Conservation (phyloP, 164 flowering plant species). For the Berberis thunbergii region DNA sequence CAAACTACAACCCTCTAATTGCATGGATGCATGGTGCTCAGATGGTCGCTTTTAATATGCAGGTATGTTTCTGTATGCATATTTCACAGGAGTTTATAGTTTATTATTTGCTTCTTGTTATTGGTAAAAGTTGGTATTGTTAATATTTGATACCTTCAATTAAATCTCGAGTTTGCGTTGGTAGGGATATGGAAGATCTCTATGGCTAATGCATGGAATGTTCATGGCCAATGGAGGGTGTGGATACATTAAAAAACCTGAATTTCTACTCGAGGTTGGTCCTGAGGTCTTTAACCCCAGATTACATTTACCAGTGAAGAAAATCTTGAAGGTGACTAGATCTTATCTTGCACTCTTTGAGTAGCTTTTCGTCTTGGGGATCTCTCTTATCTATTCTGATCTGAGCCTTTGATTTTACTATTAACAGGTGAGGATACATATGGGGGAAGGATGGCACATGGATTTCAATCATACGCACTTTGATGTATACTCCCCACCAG, state of each 20-base stretch:
- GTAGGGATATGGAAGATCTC: constrained; percentile 44
- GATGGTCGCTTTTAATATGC: constrained; percentile 51
- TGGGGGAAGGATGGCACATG: constrained; percentile 50
- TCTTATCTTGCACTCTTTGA: background rate
- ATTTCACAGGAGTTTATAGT: no score
- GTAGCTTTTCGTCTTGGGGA: background rate
- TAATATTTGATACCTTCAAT: background rate
- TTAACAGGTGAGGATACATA: constrained; percentile 32
- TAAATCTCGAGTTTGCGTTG: background rate
- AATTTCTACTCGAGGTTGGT: constrained; percentile 24
- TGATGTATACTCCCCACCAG: constrained; percentile 46
- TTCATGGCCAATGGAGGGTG: constrained; percentile 55
- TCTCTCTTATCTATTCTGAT: constrained; percentile 2
- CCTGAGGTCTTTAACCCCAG: constrained; percentile 34
- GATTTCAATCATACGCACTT: constrained; percentile 44
- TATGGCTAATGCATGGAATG: constrained; percentile 64
- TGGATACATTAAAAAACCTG: constrained; percentile 55
- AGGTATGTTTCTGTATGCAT: constrained; percentile 16
- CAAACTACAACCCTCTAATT: constrained; percentile 36
- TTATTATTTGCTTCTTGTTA: no score
- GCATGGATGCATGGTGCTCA: constrained; percentile 51
- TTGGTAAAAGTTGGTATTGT: background rate
- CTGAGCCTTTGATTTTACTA: background rate
- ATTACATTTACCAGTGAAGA: constrained; percentile 25
- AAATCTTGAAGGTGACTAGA: constrained; percentile 31